Evolutionary conservation across 139 green algal species (phyloP), one percentile per base, ranked within the genome.

Genomic region (Microglena sp.): DNA sequence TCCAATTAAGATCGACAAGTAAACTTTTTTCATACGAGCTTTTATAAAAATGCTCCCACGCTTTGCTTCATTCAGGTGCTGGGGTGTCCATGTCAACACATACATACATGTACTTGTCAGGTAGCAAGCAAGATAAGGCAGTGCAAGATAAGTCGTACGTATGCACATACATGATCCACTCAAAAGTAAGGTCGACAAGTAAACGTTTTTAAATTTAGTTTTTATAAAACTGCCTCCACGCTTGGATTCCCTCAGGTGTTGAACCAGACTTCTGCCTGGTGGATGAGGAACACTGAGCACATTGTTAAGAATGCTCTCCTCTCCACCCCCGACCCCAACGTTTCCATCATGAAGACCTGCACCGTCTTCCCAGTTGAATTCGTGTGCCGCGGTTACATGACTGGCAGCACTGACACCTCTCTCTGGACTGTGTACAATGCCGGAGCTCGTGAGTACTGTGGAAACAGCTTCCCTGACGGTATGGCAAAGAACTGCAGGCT

Each of bases 321-420:
- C 4, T 70, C 73, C 35, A 63, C 81, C 5, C 94, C 94, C 8
- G 81, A 99, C 69, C 89, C 94, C 54, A 98, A 98, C 67, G 88
- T 95, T 26, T 75, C 84, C 32, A 73, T 99, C 64, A 96, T 97
- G 89, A 69, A 75, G 31, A 95, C 95, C 71, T 97, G 90, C 79
- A 64, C 43, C 0, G 91, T 99, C 2, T 97, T 99, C 70, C 94
- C 94, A 0, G 87, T 99, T 5, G 94, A 99, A 82, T 96, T 98
- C 80, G 93, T 98, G 32, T 87, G 93, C 18, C 67, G 94, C 1
- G 94, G 91, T 32, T 99, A 89, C 84, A 86, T 99, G 75, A 99
- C 94, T 45, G 92, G 93, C 63, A 91, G 76, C 72, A 99, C 94
- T 4, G 85, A 89, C 68, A 99, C 94, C 29, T 97, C 89, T 2